Evolutionary conservation across 495 filamentous ascomycete genomes (phyloP).

Genomic region (Chaetomium fimeti): DNA sequence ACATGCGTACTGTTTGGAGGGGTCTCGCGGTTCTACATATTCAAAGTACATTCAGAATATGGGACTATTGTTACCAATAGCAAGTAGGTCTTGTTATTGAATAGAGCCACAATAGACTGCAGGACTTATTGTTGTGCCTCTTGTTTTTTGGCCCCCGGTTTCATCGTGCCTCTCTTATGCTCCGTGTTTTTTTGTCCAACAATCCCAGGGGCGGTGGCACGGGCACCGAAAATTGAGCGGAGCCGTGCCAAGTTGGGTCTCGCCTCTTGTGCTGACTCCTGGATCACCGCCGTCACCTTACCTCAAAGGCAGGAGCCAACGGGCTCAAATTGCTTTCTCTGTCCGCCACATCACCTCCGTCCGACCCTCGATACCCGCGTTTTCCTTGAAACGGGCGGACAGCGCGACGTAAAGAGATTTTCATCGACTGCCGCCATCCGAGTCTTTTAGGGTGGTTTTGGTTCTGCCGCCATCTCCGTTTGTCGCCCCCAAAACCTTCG

Average conservation of each 20-base stretch:
- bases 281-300: slow-evolving; percentile 20
- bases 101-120: neutral
- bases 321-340: slow-evolving; percentile 6
- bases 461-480: neutral
- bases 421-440: neutral
- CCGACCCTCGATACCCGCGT: slow-evolving; percentile 2
- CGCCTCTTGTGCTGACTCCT: slow-evolving; percentile 17
- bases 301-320: slow-evolving; percentile 16
- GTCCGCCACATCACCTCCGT: neutral
- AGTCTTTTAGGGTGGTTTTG: neutral
- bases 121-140: neutral
- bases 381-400: neutral
- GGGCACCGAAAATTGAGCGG: slow-evolving; percentile 10
- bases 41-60: no score
- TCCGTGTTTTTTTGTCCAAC: neutral
- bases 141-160: neutral
- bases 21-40: neutral
- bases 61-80: neutral
- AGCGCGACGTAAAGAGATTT: neutral
- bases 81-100: neutral
- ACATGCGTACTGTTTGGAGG: neutral
- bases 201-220: slow-evolving; percentile 7
- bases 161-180: neutral
- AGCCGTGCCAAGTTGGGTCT: slow-evolving; percentile 16
- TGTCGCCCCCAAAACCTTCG: neutral